Conservation (phyloP, 352 stramenopile genomes). For the Phytophthora idaei region DNA sequence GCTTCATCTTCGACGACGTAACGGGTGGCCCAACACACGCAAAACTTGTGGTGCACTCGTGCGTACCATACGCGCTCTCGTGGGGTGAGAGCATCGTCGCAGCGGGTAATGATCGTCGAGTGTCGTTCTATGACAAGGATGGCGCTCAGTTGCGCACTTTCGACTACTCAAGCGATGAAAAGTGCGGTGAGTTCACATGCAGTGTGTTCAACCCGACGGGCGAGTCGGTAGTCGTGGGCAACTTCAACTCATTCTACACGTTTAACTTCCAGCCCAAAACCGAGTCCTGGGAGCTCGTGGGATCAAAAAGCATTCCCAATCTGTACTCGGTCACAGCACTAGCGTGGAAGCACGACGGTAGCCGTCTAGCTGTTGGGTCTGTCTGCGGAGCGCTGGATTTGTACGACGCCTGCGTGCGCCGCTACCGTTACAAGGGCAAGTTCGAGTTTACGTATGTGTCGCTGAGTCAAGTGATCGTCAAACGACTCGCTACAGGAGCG, state of each 20-base stretch:
- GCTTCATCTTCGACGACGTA: constrained; percentile 92
- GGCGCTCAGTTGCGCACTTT: constrained; percentile 87
- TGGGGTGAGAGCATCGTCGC: constrained; percentile 93
- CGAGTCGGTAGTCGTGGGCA: constrained; percentile 92
- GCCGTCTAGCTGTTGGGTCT: constrained; percentile 88
- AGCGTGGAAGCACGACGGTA: constrained; percentile 92
- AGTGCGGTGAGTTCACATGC: constrained; percentile 83
- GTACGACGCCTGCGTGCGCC: constrained; percentile 92
- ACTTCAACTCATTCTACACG: constrained; percentile 94
- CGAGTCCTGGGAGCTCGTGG: constrained; percentile 84
- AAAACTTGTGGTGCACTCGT: constrained; percentile 90
- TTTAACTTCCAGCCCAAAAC: constrained; percentile 88
- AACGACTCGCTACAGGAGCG: constrained; percentile 83
- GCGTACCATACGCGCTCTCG: constrained; percentile 89
- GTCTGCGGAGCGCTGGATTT: constrained; percentile 92
- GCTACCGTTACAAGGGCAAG: constrained; percentile 93
- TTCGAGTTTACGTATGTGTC: constrained; percentile 97
- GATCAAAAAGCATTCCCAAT: constrained; percentile 90
- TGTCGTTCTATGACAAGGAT: constrained; percentile 93
- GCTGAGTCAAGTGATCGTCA: constrained; percentile 94
- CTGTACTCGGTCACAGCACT: constrained; percentile 93
- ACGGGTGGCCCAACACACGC: constrained; percentile 78
- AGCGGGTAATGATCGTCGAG: constrained; percentile 90
- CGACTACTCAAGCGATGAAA: constrained; percentile 89
- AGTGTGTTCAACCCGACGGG: constrained; percentile 91